Conservation (phyloP, 306 rosid genomes). For the Neltuma alba region DNA sequence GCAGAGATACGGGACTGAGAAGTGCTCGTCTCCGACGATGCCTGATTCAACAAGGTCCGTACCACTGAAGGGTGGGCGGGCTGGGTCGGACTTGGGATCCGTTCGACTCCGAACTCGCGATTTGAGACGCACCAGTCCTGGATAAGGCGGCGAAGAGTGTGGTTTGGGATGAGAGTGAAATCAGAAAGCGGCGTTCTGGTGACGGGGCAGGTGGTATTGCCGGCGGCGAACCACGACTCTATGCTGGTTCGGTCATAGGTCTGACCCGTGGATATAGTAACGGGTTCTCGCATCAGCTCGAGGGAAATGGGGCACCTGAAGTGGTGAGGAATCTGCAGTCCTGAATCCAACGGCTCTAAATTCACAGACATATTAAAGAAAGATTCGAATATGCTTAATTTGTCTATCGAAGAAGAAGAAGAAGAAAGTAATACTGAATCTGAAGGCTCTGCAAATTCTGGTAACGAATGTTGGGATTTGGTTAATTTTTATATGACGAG, state of each 20-base stretch:
- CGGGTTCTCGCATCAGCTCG: conserved; percentile 91
- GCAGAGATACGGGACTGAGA: conserved; percentile 53
- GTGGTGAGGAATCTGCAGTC: conserved; percentile 77
- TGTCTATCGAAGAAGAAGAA: not conserved
- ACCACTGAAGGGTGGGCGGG: conserved; percentile 71
- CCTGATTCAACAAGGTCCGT: conserved; percentile 61
- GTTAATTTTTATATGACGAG: conserved; percentile 47
- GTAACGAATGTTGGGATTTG: conserved; percentile 39
- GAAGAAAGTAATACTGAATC: conserved; percentile 38
- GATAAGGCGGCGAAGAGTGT: conserved; percentile 86
- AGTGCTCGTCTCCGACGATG: conserved; percentile 49
- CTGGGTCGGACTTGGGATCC: conserved; percentile 88
- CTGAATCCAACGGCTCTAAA: conserved; percentile 84
- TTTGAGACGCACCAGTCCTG: conserved; percentile 93
- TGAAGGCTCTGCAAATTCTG: conserved; percentile 58
- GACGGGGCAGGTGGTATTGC: conserved; percentile 91
- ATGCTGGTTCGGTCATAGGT: conserved; percentile 89
- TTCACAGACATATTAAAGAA: conserved; percentile 70
- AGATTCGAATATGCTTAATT: not conserved
- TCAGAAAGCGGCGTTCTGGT: conserved; percentile 65
- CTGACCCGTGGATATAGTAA: conserved; percentile 86
- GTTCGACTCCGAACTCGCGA: conserved; percentile 69
- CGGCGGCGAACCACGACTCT: conserved; percentile 87
- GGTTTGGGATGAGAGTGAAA: conserved; percentile 83
- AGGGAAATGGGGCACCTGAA: conserved; percentile 90